Conservation (phyloP, 2,329 filamentous ascomycete species). For the Colletotrichum acutatum region DNA sequence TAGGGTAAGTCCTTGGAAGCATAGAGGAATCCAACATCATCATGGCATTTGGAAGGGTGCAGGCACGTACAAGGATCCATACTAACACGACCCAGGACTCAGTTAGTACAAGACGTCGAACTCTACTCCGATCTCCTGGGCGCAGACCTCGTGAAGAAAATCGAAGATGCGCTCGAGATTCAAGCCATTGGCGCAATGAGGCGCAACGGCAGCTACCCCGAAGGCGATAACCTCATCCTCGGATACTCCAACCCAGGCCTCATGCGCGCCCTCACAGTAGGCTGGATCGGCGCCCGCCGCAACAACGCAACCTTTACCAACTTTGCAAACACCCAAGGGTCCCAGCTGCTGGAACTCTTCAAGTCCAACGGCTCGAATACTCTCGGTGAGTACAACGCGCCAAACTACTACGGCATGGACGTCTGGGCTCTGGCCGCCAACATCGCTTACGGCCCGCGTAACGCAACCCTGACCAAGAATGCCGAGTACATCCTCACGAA, state of each 20-base stretch:
- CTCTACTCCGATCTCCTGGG: conserved; percentile 47
- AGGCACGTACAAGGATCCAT: background rate
- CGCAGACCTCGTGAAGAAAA: conserved; percentile 44
- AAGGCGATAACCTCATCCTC: conserved; percentile 50
- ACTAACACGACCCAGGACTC: conserved; percentile 37
- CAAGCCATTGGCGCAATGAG: conserved; percentile 52
- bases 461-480: conserved; percentile 44
- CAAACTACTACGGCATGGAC: conserved; percentile 55
- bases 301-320: conserved; percentile 48
- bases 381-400: conserved; percentile 52
- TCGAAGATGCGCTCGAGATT: conserved; percentile 49
- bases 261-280: conserved; percentile 52
- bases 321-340: conserved; percentile 49
- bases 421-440: conserved; percentile 51
- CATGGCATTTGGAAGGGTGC: background rate
- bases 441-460: conserved; percentile 48
- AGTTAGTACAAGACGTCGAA: conserved; percentile 49
- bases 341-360: conserved; percentile 45
- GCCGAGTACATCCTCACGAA: conserved; percentile 43
- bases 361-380: conserved; percentile 44
- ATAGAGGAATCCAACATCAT: background rate
- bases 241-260: conserved; percentile 54
- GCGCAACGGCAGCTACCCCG: conserved; percentile 51
- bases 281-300: conserved; percentile 53
- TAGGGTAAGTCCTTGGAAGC: conserved; percentile 40